phyloP scores from a whole-genome alignment of 768 basidiomycete species.

The Serendipita sp. region DNA sequence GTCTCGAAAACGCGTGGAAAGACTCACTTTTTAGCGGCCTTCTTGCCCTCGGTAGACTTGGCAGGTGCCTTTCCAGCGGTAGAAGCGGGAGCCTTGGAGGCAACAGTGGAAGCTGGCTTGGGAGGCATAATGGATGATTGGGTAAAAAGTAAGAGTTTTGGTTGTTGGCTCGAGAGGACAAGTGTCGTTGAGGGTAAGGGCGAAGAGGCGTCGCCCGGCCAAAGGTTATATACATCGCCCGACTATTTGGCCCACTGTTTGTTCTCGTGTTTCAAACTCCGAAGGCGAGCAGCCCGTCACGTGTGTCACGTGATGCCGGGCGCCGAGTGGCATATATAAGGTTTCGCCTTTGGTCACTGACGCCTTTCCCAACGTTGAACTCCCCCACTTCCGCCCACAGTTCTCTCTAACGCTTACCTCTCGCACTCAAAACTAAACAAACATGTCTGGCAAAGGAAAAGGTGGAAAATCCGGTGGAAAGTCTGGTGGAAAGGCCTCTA shows the following conservation, averaged over 20 bases:
- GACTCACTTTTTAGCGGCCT: constrained; percentile 40
- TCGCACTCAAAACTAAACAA: neutral
- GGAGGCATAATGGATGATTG: constrained; percentile 12
- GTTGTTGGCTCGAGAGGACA: no score
- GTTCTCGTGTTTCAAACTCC: neutral
- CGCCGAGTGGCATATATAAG: neutral
- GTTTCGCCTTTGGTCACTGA: neutral
- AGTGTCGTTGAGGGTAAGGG: neutral
- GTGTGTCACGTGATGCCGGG: neutral
- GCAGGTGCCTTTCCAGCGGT: constrained; percentile 25
- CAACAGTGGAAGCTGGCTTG: constrained; percentile 26
- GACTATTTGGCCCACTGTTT: neutral
- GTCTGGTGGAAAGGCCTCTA: constrained; percentile 41
- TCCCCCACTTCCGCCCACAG: neutral
- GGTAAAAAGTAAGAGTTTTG: neutral
- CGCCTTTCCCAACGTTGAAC: neutral
- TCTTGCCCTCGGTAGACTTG: constrained; percentile 35
- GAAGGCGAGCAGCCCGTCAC: neutral
- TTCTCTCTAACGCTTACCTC: neutral
- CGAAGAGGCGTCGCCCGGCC: neutral
- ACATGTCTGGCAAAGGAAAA: constrained; percentile 27
- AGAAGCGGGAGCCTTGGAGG: constrained; percentile 37
- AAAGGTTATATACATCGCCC: neutral
- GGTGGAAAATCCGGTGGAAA: constrained; percentile 28
- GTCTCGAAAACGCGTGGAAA: no score